Evolutionary conservation across 139 green algal species (phyloP).

Genomic region (Chlorella sp.): DNA sequence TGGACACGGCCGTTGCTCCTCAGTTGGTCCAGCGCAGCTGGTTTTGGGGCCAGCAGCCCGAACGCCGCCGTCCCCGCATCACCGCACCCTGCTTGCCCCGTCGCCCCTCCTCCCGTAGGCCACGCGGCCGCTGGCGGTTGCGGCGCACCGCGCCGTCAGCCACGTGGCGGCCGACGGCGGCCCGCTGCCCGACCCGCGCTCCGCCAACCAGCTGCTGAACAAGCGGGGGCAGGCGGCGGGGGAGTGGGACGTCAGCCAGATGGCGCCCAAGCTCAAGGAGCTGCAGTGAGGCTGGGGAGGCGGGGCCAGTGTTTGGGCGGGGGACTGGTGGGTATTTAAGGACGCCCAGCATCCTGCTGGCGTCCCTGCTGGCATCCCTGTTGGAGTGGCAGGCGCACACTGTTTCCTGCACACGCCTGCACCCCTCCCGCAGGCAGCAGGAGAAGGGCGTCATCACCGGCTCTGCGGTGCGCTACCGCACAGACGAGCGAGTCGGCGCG

Average conservation of each 20-base stretch:
- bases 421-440: slow-evolving; percentile 16
- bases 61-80: too few species aligned
- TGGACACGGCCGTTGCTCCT: not conserved
- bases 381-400: too few species aligned
- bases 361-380: not conserved
- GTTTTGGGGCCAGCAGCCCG: too few species aligned
- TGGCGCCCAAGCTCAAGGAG: slow-evolving; percentile 43
- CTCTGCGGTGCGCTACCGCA: slow-evolving; percentile 25
- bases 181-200: not conserved
- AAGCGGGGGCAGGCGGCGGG: slow-evolving; percentile 21
- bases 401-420: not conserved
- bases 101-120: not conserved
- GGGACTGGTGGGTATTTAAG: not conserved
- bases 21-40: too few species aligned
- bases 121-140: slow-evolving; percentile 29
- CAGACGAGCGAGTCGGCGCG: slow-evolving; percentile 22
- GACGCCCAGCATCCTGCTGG: not conserved
- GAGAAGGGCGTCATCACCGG: slow-evolving; percentile 30
- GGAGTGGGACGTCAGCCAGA: slow-evolving; percentile 40
- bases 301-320: not conserved
- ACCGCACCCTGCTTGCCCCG: not conserved
- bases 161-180: not conserved
- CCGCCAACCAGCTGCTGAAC: slow-evolving; percentile 14
- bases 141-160: slow-evolving; percentile 7
- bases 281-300: not conserved